A percentile compares a stretch with the other conserved stretches of the same genome.
phyloP scores from a whole-genome alignment of 352 stramenopile species.

The Globisporangium polare region DNA sequence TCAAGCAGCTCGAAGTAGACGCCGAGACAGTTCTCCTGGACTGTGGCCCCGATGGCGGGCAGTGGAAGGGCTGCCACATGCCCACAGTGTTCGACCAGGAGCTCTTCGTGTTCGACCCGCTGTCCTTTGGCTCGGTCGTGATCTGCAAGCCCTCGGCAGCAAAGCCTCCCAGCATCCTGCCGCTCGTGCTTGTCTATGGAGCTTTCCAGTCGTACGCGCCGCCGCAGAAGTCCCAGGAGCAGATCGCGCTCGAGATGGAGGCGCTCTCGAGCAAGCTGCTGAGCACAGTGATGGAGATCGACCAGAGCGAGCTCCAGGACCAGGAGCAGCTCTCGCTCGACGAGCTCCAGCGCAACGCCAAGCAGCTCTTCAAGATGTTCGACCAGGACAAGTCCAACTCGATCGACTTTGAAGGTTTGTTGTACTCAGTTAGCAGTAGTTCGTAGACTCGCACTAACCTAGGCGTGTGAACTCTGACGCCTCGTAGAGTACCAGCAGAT shows the following conservation, averaged over 20 bases:
- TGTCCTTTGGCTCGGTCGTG: conserved; percentile 41
- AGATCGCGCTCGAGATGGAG: conserved; percentile 45
- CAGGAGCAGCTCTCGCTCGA: conserved; percentile 35
- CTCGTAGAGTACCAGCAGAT: conserved; percentile 83
- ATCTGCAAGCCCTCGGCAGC: conserved; percentile 60
- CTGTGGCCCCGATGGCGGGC: conserved; percentile 43
- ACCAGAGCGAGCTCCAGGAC: conserved; percentile 29
- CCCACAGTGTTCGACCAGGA: conserved; percentile 49
- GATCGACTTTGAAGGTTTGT: conserved; percentile 66
- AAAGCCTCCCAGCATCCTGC: conserved; percentile 43
- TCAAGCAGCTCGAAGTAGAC: conserved; percentile 36
- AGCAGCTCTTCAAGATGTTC: conserved; percentile 66
- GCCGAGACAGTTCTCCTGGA: conserved; percentile 54
- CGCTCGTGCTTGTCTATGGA: conserved; percentile 50
- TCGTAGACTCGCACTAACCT: neutral
- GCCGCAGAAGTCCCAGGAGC: conserved; percentile 40
- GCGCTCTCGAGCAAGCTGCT: conserved; percentile 38
- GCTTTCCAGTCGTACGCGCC: conserved; percentile 52
- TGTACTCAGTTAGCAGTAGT: neutral
- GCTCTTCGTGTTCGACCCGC: conserved; percentile 49
- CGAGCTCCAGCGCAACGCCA: conserved; percentile 44
- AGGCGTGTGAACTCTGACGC: too few species aligned
- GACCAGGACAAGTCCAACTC: conserved; percentile 71
- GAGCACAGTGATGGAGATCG: conserved; percentile 50
- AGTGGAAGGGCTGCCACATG: conserved; percentile 55